phyloP scores from a whole-genome alignment of 108 stramenopile species.

The Cyclotella sp. region DNA sequence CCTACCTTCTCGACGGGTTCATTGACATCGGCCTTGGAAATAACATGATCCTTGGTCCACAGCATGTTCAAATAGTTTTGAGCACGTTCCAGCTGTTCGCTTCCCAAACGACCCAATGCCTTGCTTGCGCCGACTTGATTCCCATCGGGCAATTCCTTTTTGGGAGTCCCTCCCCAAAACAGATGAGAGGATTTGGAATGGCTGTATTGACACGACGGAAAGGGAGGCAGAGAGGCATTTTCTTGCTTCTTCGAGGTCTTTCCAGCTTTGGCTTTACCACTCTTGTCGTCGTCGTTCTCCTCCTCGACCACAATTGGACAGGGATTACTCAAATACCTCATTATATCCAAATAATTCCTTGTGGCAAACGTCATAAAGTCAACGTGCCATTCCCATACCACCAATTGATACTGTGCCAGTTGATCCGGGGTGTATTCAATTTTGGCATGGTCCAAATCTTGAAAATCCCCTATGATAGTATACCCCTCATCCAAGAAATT shows the following conservation, averaged over 20 bases:
- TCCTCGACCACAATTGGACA: conserved; percentile 9
- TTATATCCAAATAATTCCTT: conserved; percentile 35
- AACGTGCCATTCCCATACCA: conserved; percentile 51
- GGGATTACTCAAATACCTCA: conserved; percentile 39
- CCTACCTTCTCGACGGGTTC: conserved; percentile 1
- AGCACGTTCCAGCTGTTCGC: conserved; percentile 34
- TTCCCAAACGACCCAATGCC: conserved; percentile 38
- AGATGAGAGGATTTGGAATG: conserved; percentile 46
- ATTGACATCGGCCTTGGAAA: conserved; percentile 9
- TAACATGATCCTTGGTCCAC: conserved; percentile 32
- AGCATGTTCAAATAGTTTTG: conserved; percentile 23
- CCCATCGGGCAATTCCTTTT: conserved; percentile 37
- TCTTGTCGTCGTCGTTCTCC: background rate
- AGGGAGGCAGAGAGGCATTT: background rate
- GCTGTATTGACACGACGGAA: conserved; percentile 18
- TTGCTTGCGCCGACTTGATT: conserved; percentile 14
- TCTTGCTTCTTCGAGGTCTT: background rate
- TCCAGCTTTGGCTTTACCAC: background rate
- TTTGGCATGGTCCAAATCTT: conserved; percentile 53
- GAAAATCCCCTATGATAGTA: conserved; percentile 51
- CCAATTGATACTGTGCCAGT: conserved; percentile 23
- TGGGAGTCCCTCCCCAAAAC: conserved; percentile 42
- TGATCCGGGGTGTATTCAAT: conserved; percentile 26
- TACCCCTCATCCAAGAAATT: conserved; percentile 41
- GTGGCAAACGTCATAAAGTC: conserved; percentile 41